Evolutionary conservation across 2,329 filamentous ascomycete species (phyloP).

Genomic region (Apiospora pterosperma): DNA sequence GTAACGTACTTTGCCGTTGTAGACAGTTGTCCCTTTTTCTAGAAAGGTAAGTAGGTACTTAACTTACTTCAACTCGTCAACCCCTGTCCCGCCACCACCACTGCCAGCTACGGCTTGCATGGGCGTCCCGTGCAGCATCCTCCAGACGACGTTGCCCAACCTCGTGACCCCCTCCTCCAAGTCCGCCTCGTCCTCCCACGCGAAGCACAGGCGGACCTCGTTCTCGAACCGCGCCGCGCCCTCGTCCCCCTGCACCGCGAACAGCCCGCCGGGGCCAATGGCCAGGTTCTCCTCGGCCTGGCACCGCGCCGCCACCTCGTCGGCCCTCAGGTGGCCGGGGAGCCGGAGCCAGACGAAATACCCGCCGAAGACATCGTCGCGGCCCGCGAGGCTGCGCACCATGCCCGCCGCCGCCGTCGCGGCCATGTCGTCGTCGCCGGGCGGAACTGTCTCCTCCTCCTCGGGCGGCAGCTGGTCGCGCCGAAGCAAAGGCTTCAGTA

Average conservation of each 20-base stretch:
- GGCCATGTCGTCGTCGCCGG: neutral
- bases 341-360: constrained; percentile 79
- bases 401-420: neutral
- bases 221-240: constrained; percentile 51
- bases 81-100: neutral
- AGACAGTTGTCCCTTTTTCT: too few species aligned
- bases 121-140: neutral
- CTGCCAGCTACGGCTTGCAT: neutral
- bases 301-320: constrained; percentile 54
- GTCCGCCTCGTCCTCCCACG: constrained; percentile 66
- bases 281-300: constrained; percentile 62
- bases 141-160: constrained; percentile 44
- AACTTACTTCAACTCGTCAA: neutral
- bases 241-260: constrained; percentile 61
- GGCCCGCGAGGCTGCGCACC: constrained; percentile 13
- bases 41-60: too few species aligned
- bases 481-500: too few species aligned
- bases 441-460: neutral
- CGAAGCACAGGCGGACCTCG: constrained; percentile 65
- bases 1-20: too few species aligned
- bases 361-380: constrained; percentile 59
- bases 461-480: constrained; percentile 11
- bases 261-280: constrained; percentile 66
- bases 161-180: constrained; percentile 66
- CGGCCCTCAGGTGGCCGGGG: constrained; percentile 53